Conservation (phyloP, 768 basidiomycete species). For the Tylopilus cervinicoccineus region DNA sequence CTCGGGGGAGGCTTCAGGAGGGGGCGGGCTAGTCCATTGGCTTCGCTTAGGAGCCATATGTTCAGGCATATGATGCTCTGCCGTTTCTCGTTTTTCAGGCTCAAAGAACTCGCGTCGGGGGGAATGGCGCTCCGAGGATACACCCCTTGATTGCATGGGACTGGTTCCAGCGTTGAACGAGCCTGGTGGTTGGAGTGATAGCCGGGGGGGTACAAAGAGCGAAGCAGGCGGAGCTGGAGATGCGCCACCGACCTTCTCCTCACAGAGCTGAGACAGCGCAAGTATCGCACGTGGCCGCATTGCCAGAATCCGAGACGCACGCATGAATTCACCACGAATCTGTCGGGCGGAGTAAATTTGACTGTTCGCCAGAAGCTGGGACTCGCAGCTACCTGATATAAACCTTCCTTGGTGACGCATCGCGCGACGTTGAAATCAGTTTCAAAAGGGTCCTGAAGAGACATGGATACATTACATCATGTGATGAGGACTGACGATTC, state of each 20-base stretch:
- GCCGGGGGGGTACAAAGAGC: constrained; percentile 42
- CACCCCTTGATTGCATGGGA: constrained; percentile 48
- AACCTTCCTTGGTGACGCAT: constrained; percentile 93
- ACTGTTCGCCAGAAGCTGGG: neutral
- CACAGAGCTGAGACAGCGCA: constrained; percentile 86
- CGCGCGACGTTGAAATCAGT: constrained; percentile 94
- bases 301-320: constrained; percentile 82
- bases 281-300: constrained; percentile 74
- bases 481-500: constrained; percentile 11
- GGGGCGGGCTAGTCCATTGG: constrained; percentile 85
- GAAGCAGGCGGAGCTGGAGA: constrained; percentile 39
- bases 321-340: constrained; percentile 99
- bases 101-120: constrained; percentile 49
- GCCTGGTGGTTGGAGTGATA: constrained; percentile 58
- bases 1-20: constrained; percentile 65
- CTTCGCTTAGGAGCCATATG: constrained; percentile 79
- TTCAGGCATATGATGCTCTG: constrained; percentile 43
- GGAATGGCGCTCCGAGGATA: constrained; percentile 45
- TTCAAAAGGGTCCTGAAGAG: constrained; percentile 87
- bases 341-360: constrained; percentile 30
- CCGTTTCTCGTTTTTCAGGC: constrained; percentile 31
- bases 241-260: constrained; percentile 65
- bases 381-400: constrained; percentile 68
- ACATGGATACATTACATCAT: constrained; percentile 1
- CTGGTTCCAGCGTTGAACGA: constrained; percentile 66